These are phyloP conservation scores for Chrysosporium queenslandicum DNA, from an alignment of 2,329 filamentous ascomycete species.

Conservation along the genomic window DNA sequence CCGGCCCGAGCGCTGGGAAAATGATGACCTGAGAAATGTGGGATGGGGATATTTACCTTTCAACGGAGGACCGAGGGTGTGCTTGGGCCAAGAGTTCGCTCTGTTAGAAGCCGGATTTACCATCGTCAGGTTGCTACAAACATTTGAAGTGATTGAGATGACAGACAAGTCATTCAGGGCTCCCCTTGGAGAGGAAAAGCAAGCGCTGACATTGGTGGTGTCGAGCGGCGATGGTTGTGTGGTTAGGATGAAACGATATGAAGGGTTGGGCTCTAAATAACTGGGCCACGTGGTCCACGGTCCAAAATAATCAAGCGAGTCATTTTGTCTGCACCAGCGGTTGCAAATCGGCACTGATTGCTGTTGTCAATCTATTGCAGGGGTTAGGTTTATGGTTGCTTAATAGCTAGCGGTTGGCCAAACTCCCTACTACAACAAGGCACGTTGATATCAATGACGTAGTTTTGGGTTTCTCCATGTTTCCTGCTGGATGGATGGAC, in stretches of 20 bases:
- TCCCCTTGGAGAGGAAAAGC: constrained; percentile 19
- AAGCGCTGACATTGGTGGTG: constrained; percentile 20
- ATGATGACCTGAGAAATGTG: constrained; percentile 34
- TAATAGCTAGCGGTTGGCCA: too few species aligned
- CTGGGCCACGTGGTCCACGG: too few species aligned
- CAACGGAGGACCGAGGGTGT: constrained; percentile 43
- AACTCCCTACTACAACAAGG: too few species aligned
- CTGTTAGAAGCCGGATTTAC: constrained; percentile 24
- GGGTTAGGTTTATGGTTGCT: too few species aligned
- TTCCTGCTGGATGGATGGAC: too few species aligned
- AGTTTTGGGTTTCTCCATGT: too few species aligned
- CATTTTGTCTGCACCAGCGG: too few species aligned
- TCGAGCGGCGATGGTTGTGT: constrained; percentile 21
- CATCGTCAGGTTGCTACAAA: constrained; percentile 16
- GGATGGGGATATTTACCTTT: constrained; percentile 45
- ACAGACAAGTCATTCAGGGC: constrained; percentile 14
- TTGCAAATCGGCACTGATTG: too few species aligned
- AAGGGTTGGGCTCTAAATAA: too few species aligned
- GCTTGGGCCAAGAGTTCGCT: constrained; percentile 51
- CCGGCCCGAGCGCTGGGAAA: constrained; percentile 54
- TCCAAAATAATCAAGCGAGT: too few species aligned
- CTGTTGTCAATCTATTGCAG: too few species aligned
- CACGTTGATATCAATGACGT: too few species aligned
- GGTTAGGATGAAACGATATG: constrained; percentile 10
- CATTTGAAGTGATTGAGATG: constrained; percentile 12